These are phyloP conservation scores for Vitis vinifera DNA, from an alignment of 164 flowering plant genomes.

Conservation along the genomic window ASM3070453v1 NC_081820.1:24085501-24086000, in stretches of 20 bases:
- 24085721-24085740: too few species aligned
- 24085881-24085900: conserved; percentile 91
- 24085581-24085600: too few species aligned
- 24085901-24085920: conserved; percentile 46
- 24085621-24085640: too few species aligned
- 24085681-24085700: too few species aligned
- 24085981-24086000: conserved; percentile 58
- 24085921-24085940: conserved; percentile 36
- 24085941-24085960: conserved; percentile 30
- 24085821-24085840: conserved; percentile 43
- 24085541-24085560: background rate
- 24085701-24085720: too few species aligned
- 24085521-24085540: conserved; percentile 1
- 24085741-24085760: too few species aligned
- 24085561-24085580: too few species aligned
- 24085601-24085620: too few species aligned
- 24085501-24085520: conserved; percentile 15
- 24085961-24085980: conserved; percentile 43
- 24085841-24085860: conserved; percentile 26
- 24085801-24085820: conserved; percentile 2
- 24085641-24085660: too few species aligned
- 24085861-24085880: conserved; percentile 90
- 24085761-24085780: too few species aligned
- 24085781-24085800: too few species aligned
- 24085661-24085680: too few species aligned